A percentile compares a stretch with the other conserved stretches of the same genome.
These are phyloP conservation scores for Allodekkera sacchari DNA, from an alignment of 805 yeast species.

Conservation along the genomic window DNA sequence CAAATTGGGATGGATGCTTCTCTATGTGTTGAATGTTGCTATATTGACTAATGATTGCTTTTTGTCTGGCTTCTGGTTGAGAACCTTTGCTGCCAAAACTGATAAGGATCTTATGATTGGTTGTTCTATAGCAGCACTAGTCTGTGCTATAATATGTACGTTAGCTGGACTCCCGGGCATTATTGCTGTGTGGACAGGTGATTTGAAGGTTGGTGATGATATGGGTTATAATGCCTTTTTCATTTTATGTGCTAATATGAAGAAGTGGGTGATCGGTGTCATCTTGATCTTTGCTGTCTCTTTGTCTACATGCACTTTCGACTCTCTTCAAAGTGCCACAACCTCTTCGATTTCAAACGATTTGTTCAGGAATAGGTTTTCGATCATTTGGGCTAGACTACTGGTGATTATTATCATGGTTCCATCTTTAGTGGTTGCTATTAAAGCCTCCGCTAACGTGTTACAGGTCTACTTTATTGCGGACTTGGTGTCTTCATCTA, in stretches of 20 bases:
- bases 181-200: conserved; percentile 86
- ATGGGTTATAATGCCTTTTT: conserved; percentile 66
- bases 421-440: conserved; percentile 82
- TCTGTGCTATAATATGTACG: conserved; percentile 54
- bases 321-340: conserved; percentile 81
- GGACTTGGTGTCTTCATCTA: conserved; percentile 79
- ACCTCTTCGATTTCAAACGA: conserved; percentile 87
- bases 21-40: conserved; percentile 79
- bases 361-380: conserved; percentile 72
- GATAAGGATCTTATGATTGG: conserved; percentile 72
- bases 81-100: conserved; percentile 83
- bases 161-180: conserved; percentile 79
- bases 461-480: conserved; percentile 85
- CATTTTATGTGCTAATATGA: conserved; percentile 61
- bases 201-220: conserved; percentile 40
- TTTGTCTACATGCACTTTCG: conserved; percentile 83
- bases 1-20: conserved; percentile 79
- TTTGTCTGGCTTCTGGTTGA: conserved; percentile 87
- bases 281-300: conserved; percentile 65
- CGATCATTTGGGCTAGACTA: conserved; percentile 55
- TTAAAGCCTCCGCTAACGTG: conserved; percentile 73
- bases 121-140: conserved; percentile 63
- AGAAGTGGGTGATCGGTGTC: conserved; percentile 81
- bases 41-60: conserved; percentile 86
- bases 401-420: conserved; percentile 70